Base-by-base conservation (phyloP, 2,329 filamentous ascomycete species). In the Paecilomyces fulvus region DNA sequence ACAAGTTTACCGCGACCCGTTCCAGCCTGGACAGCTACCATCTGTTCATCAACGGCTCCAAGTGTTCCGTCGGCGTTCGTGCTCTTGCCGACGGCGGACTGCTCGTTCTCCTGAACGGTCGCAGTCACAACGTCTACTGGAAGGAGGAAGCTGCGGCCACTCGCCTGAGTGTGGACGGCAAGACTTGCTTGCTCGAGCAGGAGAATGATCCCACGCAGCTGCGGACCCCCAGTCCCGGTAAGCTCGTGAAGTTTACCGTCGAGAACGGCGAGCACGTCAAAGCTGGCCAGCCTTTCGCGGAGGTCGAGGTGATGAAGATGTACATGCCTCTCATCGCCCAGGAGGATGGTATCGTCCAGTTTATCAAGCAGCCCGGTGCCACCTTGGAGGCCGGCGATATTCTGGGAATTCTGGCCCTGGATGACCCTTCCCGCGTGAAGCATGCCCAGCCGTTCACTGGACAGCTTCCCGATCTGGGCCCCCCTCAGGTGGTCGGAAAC, bases 261-360 rank as follows among this genome's bases (percentile, higher is more conserved):
- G 94, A 96, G 74, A 97, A 95, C 68, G 94, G 94, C 59, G 83
- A 91, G 64, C 94, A 99, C 72, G 85, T 99, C 74, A 87, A 85
- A 74, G 90, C 95, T 65, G 92, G 92, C 56, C 89, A 97, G 74
- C 81, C 92, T 31, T 99, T 91, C 69, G 94, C 94, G 56, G 94
- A 99, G 75, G 92, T 99, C 46, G 94, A 99, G 77, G 94, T 99
- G 76, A 99, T 99, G 94, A 99, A 99, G 83, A 99, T 99, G 94
- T 97, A 97, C 83, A 99, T 99, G 94, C 94, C 94, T 68, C 82
- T 99, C 55, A 83, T 99, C 59, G 89, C 94, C 2, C 88, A 92
- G 70, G 94, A 99, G 74, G 94, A 96, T 66, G 94, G 94, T 79
- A 83, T 95, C 55, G 92, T 99, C 56, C 94, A 96, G 78, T 84